Evolutionary conservation across 1,284 basidiomycete species (phyloP).

Genomic region (Apiotrichum siamense): DNA sequence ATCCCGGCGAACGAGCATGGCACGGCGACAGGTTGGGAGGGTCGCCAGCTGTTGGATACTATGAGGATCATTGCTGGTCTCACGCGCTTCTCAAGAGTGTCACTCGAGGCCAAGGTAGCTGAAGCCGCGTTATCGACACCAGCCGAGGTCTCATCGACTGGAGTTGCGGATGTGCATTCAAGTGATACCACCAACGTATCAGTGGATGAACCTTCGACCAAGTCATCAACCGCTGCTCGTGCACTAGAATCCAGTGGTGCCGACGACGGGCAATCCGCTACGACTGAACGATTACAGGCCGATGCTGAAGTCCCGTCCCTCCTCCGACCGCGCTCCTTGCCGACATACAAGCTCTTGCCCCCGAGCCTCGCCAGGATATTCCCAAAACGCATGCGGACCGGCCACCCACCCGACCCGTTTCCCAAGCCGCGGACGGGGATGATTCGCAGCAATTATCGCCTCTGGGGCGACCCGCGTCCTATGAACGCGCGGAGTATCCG

Average conservation of each 20-base stretch:
- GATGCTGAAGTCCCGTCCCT: background rate
- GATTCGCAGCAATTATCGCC: conserved; percentile 25
- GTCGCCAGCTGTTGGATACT: conserved; percentile 9
- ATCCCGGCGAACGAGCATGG: conserved; percentile 6
- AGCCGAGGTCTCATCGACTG: too few relatives aligned
- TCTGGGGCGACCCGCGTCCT: conserved; percentile 23
- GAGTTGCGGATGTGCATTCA: too few relatives aligned
- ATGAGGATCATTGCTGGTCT: conserved; percentile 24
- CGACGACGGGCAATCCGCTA: too few relatives aligned
- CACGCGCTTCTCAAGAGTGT: too few relatives aligned
- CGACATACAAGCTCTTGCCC: conserved; percentile 5
- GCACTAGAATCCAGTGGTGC: too few relatives aligned
- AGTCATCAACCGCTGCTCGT: too few relatives aligned
- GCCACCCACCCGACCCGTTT: conserved; percentile 7
- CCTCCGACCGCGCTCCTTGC: background rate
- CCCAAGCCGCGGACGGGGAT: conserved; percentile 20
- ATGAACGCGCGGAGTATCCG: conserved; percentile 20
- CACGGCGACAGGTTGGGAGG: conserved; percentile 13
- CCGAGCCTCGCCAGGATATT: conserved; percentile 2
- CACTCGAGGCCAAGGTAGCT: too few relatives aligned
- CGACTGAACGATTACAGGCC: too few relatives aligned
- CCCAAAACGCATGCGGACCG: background rate
- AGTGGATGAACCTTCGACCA: background rate
- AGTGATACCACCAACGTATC: background rate
- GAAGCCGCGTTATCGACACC: background rate